phyloP scores from a whole-genome alignment of 352 stramenopile species.

The Pythium insidiosum region DNA sequence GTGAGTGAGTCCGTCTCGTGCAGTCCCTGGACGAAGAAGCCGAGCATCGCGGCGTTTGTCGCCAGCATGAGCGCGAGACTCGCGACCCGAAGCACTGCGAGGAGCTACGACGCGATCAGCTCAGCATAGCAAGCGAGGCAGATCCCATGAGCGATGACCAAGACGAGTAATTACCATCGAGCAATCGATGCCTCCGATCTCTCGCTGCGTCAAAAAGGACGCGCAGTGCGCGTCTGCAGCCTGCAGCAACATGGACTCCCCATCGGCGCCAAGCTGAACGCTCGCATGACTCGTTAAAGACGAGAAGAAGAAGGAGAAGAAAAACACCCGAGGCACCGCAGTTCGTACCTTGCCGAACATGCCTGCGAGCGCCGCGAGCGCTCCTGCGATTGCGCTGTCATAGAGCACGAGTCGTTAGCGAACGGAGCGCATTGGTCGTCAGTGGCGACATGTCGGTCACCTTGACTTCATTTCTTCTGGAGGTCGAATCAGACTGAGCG shows the following conservation, averaged over 20 bases:
- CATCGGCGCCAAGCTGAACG: conserved; percentile 28
- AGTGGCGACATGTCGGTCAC: too few species aligned
- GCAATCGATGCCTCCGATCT: too few species aligned
- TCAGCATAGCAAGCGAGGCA: too few species aligned
- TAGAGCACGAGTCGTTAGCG: neutral
- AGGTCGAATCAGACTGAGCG: neutral
- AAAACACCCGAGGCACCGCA: too few species aligned
- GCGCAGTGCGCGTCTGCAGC: conserved; percentile 13
- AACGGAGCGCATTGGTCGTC: neutral
- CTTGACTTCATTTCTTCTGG: conserved; percentile 14
- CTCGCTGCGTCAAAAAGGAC: too few species aligned
- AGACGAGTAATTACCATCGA: too few species aligned
- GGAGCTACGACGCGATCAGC: conserved; percentile 13
- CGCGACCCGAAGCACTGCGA: conserved; percentile 25
- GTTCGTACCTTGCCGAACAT: conserved; percentile 40
- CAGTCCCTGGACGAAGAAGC: conserved; percentile 71
- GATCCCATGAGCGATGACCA: too few species aligned
- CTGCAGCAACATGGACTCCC: conserved; percentile 16
- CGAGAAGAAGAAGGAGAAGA: neutral
- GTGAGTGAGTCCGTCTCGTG: conserved; percentile 85
- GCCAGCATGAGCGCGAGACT: conserved; percentile 67
- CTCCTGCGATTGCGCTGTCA: conserved; percentile 39
- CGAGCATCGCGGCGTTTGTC: conserved; percentile 71
- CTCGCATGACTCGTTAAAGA: neutral
- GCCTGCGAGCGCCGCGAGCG: conserved; percentile 43